Percentiles rank a stretch among this genome's conserved stretches.
These are phyloP conservation scores for Coniochaeta sp. DNA, from an alignment of 2,329 filamentous ascomycete species.

Conservation along the genomic window DNA sequence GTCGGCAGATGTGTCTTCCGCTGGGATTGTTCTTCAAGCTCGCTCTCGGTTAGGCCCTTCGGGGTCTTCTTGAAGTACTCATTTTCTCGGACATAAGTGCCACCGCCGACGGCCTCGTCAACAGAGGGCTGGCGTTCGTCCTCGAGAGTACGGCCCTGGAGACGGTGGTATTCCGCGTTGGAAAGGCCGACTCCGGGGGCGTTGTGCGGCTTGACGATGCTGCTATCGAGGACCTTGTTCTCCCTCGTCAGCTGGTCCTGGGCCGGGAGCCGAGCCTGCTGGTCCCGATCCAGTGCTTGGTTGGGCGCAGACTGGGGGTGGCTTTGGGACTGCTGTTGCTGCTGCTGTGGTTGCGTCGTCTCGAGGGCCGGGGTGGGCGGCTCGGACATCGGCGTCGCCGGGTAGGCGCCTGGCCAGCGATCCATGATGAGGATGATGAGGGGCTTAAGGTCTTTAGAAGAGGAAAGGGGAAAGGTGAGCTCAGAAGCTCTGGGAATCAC, in stretches of 20 bases:
- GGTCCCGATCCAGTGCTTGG: too few species aligned
- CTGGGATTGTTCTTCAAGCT: background rate
- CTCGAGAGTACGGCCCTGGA: background rate
- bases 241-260: background rate
- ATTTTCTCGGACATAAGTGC: slow-evolving; percentile 8
- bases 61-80: too few species aligned
- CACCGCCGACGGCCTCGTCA: slow-evolving; percentile 10
- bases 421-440: background rate
- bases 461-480: too few species aligned
- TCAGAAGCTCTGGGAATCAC: too few species aligned
- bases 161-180: slow-evolving; percentile 3
- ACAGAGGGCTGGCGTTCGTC: background rate
- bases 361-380: background rate
- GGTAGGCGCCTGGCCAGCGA: background rate
- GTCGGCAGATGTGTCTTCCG: too few species aligned
- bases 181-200: slow-evolving; percentile 11
- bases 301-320: background rate
- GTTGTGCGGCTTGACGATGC: slow-evolving; percentile 10
- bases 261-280: background rate
- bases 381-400: background rate
- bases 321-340: background rate
- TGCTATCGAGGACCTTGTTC: slow-evolving; percentile 8
- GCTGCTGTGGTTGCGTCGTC: background rate
- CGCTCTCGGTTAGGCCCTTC: background rate
- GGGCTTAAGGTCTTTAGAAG: too few species aligned